A percentile compares a stretch with the other conserved stretches of the same genome.
These are phyloP conservation scores for Pachyrhizus erosus DNA, from an alignment of 306 rosid species.

Conservation along the genomic window DNA sequence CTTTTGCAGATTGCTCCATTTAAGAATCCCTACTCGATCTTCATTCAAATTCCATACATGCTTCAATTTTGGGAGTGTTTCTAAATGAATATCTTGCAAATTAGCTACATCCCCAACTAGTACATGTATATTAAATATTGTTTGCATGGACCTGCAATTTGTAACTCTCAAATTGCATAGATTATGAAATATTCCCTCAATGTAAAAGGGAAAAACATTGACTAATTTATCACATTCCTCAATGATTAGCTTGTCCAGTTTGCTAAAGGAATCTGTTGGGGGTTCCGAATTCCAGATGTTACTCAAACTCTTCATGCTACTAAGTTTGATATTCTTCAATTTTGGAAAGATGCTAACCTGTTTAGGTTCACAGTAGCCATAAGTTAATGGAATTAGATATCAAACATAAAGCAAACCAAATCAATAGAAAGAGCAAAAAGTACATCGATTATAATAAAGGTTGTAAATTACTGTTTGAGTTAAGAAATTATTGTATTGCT, in stretches of 20 bases:
- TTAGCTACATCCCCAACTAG: background rate
- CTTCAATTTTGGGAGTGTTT: slow-evolving; percentile 31
- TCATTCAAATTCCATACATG: slow-evolving; percentile 34
- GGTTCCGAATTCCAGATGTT: slow-evolving; percentile 18
- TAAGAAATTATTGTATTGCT: background rate
- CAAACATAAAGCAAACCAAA: background rate
- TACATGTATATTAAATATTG: background rate
- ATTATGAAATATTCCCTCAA: background rate
- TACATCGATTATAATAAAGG: background rate
- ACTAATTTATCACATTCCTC: slow-evolving; percentile 7
- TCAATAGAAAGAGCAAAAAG: background rate
- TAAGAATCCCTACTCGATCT: background rate
- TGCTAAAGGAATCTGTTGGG: background rate
- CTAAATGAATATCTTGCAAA: slow-evolving; percentile 7
- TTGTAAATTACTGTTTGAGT: background rate
- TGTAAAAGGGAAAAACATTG: background rate
- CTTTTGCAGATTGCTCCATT: background rate
- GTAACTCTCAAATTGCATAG: slow-evolving; percentile 28
- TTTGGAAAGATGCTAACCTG: slow-evolving; percentile 16
- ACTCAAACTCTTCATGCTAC: background rate
- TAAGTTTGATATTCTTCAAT: slow-evolving; percentile 29
- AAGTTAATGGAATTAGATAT: background rate
- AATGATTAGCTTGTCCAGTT: background rate
- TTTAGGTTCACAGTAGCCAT: background rate
- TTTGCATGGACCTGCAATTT: background rate